Evolutionary conservation across 2,329 filamentous ascomycete species (phyloP).

Genomic region (Colletotrichum viniferum): DNA sequence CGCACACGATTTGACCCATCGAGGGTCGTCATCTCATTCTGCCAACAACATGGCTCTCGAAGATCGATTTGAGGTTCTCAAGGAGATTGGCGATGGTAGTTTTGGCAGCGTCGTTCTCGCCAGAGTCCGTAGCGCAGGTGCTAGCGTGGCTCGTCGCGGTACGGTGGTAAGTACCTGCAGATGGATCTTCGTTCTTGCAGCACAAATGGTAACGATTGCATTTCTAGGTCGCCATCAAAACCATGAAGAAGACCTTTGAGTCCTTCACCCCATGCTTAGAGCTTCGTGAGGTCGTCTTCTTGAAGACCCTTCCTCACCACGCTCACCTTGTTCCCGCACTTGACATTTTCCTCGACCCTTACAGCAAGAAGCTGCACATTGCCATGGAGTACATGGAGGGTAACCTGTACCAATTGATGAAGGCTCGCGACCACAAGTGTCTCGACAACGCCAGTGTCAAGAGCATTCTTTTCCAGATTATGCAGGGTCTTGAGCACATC

Average conservation of each 20-base stretch:
- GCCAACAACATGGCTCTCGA: constrained; percentile 70
- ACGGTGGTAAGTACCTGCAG: constrained; percentile 75
- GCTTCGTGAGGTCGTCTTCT: constrained; percentile 94
- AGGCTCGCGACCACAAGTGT: constrained; percentile 92
- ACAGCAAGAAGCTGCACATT: constrained; percentile 96
- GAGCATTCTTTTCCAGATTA: constrained; percentile 96
- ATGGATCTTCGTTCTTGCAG: not conserved
- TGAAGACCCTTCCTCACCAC: constrained; percentile 86
- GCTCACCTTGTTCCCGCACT: constrained; percentile 94
- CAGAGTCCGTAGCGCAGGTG: constrained; percentile 87
- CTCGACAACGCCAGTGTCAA: constrained; percentile 92
- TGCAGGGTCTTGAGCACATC: constrained; percentile 95
- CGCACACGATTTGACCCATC: constrained; percentile 73
- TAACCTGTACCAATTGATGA: constrained; percentile 98
- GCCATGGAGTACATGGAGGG: constrained; percentile 99
- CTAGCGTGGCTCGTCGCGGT: constrained; percentile 85
- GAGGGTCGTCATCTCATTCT: constrained; percentile 64
- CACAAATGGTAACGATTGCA: not conserved
- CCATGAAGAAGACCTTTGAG: constrained; percentile 99
- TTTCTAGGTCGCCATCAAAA: constrained; percentile 92
- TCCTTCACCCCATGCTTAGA: constrained; percentile 90
- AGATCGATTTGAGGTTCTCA: constrained; percentile 94
- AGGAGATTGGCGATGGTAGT: constrained; percentile 98
- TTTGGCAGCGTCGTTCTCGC: constrained; percentile 96
- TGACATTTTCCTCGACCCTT: constrained; percentile 97